These are phyloP conservation scores for Aspergillus awamori DNA, from an alignment of 2,329 filamentous ascomycete genomes.

Conservation along the genomic window DNA sequence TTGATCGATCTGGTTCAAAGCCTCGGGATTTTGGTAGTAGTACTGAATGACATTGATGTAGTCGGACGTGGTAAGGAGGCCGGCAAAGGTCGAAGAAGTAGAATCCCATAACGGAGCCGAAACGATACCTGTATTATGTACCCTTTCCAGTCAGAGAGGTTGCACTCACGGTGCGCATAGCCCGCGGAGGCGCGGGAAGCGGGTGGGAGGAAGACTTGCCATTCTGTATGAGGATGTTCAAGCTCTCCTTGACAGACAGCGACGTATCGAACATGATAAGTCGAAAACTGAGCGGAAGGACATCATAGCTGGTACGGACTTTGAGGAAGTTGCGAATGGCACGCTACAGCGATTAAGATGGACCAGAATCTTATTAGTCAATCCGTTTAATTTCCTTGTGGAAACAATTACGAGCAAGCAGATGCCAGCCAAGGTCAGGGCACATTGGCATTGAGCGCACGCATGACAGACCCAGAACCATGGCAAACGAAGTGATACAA, in stretches of 20 bases:
- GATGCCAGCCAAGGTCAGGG: not conserved
- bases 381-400: slow-evolving; percentile 22
- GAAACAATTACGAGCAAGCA: slow-evolving; percentile 12
- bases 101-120: slow-evolving; percentile 98
- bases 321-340: slow-evolving; percentile 95
- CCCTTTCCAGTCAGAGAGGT: slow-evolving; percentile 24
- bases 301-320: slow-evolving; percentile 95
- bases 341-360: slow-evolving; percentile 58
- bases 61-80: slow-evolving; percentile 91
- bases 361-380: slow-evolving; percentile 30
- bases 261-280: slow-evolving; percentile 95
- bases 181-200: not conserved
- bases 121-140: slow-evolving; percentile 73
- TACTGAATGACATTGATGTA: slow-evolving; percentile 99
- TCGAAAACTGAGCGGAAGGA: slow-evolving; percentile 91
- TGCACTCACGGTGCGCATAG: slow-evolving; percentile 3
- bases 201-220: slow-evolving; percentile 56
- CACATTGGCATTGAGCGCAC: not conserved
- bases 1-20: slow-evolving; percentile 86
- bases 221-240: slow-evolving; percentile 94
- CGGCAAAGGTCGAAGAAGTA: slow-evolving; percentile 86
- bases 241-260: slow-evolving; percentile 92
- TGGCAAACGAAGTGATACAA: not conserved
- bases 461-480: not conserved
- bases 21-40: slow-evolving; percentile 95